Percentiles rank a stretch among this genome's conserved stretches.
Conservation (phyloP, 2,329 filamentous ascomycete species). For the Coniochaeta sp. region DNA sequence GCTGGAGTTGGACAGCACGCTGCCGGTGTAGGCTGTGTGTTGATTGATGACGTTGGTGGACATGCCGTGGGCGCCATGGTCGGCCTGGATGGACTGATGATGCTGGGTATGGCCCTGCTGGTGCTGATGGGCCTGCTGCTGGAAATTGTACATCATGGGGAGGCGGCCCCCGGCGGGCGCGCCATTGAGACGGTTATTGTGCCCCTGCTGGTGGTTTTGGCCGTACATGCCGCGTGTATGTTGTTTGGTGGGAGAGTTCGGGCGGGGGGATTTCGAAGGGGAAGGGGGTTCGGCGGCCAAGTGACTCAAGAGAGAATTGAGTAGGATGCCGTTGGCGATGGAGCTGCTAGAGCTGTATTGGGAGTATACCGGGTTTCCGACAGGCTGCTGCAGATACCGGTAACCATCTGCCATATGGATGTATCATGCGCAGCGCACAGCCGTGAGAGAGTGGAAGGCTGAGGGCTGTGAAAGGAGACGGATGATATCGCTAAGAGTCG, state of each 20-base stretch:
- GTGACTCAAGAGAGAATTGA: constrained; percentile 25
- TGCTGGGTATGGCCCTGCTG: constrained; percentile 59
- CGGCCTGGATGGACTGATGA: constrained; percentile 52
- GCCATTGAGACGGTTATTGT: constrained; percentile 71
- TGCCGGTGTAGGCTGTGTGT: constrained; percentile 56
- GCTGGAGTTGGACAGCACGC: constrained; percentile 58
- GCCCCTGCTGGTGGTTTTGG: constrained; percentile 64
- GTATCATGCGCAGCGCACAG: constrained; percentile 21
- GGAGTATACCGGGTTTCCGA: constrained; percentile 52
- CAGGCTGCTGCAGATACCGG: constrained; percentile 52
- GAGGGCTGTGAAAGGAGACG: neutral
- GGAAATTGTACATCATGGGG: constrained; percentile 65
- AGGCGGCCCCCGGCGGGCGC: constrained; percentile 51
- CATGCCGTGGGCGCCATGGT: constrained; percentile 46
- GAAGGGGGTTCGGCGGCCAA: constrained; percentile 21
- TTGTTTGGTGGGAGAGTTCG: constrained; percentile 21
- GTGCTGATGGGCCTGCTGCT: constrained; percentile 56
- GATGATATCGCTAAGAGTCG: neutral
- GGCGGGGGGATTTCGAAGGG: constrained; percentile 20
- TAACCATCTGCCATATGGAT: constrained; percentile 64
- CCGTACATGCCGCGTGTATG: constrained; percentile 59
- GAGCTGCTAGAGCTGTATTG: constrained; percentile 41
- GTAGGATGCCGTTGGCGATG: constrained; percentile 23
- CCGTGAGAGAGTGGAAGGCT: neutral
- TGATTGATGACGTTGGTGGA: constrained; percentile 50